phyloP scores from a whole-genome alignment of 73 alveolate species.

The Tetrahymena borealis region DNA sequence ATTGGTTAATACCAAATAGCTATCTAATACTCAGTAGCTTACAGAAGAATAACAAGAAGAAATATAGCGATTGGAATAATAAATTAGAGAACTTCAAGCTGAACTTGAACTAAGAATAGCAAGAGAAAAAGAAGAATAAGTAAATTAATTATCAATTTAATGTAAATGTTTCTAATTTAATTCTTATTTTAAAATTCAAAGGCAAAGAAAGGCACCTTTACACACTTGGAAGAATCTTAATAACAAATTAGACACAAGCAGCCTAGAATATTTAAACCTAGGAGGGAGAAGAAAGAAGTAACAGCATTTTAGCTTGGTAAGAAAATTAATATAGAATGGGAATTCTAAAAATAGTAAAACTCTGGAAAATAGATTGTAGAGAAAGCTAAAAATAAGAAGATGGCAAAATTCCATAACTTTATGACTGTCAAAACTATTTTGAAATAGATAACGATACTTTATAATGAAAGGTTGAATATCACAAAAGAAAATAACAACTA shows the following conservation, averaged over 20 bases:
- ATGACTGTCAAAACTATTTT: constrained; percentile 16
- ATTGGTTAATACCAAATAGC: background rate
- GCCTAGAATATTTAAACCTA: background rate
- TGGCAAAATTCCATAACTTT: constrained; percentile 20
- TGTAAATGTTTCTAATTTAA: too few relatives aligned
- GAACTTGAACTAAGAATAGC: background rate
- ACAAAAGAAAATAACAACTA: constrained; percentile 15
- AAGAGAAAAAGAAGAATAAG: background rate
- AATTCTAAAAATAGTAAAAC: background rate
- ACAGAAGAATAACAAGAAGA: background rate
- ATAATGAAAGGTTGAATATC: constrained; percentile 1
- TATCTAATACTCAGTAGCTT: background rate
- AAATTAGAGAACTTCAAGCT: background rate
- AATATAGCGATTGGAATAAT: background rate
- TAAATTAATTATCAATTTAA: background rate
- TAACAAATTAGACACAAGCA: background rate
- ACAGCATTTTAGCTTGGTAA: background rate
- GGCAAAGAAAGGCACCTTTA: background rate
- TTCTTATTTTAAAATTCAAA: too few relatives aligned
- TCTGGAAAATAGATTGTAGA: background rate
- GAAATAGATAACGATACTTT: constrained; percentile 13
- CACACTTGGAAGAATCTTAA: background rate
- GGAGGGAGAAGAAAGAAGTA: background rate
- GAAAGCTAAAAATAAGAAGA: constrained; percentile 8
- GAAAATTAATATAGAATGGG: background rate